These are phyloP conservation scores for Phanerodontia chrysosporium DNA, from an alignment of 768 basidiomycete species.

Conservation along the genomic window DNA sequence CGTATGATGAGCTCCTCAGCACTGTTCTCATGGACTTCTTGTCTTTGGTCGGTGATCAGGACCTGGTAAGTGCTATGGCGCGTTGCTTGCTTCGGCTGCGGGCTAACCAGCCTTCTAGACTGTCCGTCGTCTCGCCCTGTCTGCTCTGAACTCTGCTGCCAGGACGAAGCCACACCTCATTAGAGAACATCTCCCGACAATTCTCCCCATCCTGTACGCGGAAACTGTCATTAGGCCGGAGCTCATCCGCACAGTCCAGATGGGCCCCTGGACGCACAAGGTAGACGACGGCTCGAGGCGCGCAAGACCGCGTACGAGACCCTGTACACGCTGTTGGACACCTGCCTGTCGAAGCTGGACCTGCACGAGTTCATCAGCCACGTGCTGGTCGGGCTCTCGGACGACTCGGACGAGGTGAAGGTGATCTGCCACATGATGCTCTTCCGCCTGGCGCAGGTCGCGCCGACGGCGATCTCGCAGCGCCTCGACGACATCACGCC, in stretches of 20 bases:
- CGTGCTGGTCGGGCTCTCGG: constrained; percentile 78
- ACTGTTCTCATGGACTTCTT: constrained; percentile 89
- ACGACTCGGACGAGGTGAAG: constrained; percentile 95
- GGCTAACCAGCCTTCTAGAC: constrained; percentile 43
- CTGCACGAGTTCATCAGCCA: constrained; percentile 78
- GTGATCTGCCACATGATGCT: constrained; percentile 95
- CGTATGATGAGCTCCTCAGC: constrained; percentile 88
- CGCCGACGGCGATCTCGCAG: constrained; percentile 78
- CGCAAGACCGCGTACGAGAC: constrained; percentile 98
- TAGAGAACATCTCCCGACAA: constrained; percentile 69
- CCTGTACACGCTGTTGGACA: constrained; percentile 92
- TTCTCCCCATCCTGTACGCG: constrained; percentile 81
- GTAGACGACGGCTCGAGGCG: constrained; percentile 96
- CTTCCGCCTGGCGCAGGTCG: constrained; percentile 83
- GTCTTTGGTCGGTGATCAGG: constrained; percentile 81
- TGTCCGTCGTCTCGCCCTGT: constrained; percentile 86
- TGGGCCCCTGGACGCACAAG: constrained; percentile 97
- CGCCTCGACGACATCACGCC: constrained; percentile 83
- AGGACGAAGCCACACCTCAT: constrained; percentile 92
- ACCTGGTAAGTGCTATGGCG: constrained; percentile 57
- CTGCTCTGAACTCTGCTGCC: constrained; percentile 90
- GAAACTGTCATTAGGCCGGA: constrained; percentile 79
- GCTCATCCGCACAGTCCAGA: constrained; percentile 86
- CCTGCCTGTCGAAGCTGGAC: constrained; percentile 85
- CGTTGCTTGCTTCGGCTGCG: background rate